Conservation (phyloP, 768 basidiomycete species). For the Lactarius sanguifluus region DNA sequence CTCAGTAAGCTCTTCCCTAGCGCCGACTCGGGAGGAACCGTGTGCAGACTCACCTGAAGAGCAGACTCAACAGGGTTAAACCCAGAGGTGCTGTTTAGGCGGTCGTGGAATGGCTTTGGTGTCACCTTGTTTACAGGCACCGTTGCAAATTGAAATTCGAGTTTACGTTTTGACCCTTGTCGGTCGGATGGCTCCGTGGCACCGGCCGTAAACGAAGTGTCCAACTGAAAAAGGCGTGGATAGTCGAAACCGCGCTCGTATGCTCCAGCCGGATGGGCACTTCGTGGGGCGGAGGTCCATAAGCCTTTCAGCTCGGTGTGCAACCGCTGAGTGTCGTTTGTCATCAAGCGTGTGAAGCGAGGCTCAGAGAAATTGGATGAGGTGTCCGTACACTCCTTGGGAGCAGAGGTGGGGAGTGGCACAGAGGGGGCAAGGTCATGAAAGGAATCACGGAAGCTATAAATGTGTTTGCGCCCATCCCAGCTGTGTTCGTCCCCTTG, state of each 20-base stretch:
- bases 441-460: conserved; percentile 11
- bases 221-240: conserved; percentile 24
- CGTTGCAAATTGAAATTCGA: conserved; percentile 11
- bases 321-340: conserved; percentile 21
- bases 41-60: conserved; percentile 14
- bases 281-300: conserved; percentile 27
- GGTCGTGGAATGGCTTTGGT: conserved; percentile 8
- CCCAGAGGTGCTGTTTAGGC: conserved; percentile 7
- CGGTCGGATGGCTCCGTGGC: conserved; percentile 11
- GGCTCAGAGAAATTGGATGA: conserved; percentile 15
- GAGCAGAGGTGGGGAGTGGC: conserved; percentile 4
- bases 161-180: conserved; percentile 12
- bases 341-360: conserved; percentile 13
- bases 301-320: conserved; percentile 25
- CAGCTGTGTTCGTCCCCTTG: conserved; percentile 4
- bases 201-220: conserved; percentile 6
- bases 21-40: background rate
- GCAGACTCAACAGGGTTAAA: conserved; percentile 13
- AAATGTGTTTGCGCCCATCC: conserved; percentile 16
- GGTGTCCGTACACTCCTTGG: conserved; percentile 18
- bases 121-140: background rate
- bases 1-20: conserved; percentile 13
- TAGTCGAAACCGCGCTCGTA: conserved; percentile 23
- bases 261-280: conserved; percentile 23
- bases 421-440: background rate